A percentile compares a stretch with the other conserved stretches of the same genome.
Conservation (phyloP, 805 yeast species). For the Wickerhamiella dianesei region DNA sequence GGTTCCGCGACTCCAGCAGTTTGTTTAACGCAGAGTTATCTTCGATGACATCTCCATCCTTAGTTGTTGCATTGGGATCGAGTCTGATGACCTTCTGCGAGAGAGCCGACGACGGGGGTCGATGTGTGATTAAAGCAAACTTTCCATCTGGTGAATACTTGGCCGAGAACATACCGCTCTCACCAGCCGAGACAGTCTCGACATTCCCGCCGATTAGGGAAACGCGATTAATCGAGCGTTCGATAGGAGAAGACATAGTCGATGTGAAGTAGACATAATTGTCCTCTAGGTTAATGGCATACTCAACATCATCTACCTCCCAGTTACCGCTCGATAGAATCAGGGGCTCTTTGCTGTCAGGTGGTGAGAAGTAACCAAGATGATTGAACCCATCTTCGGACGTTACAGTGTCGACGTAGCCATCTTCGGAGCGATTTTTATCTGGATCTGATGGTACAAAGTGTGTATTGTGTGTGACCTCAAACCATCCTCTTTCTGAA, state of each 20-base stretch:
- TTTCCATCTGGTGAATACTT: conserved; percentile 72
- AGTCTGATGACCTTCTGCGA: conserved; percentile 55
- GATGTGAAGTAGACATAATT: conserved; percentile 53
- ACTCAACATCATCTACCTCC: conserved; percentile 75
- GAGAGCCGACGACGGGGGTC: conserved; percentile 67
- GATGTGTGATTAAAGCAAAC: conserved; percentile 53
- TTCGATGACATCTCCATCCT: conserved; percentile 24
- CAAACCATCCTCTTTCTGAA: conserved; percentile 60
- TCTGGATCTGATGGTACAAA: conserved; percentile 38
- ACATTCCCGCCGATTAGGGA: conserved; percentile 32
- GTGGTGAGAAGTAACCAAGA: conserved; percentile 72
- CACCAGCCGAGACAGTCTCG: conserved; percentile 36
- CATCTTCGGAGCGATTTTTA: conserved; percentile 37
- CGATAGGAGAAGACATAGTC: conserved; percentile 65
- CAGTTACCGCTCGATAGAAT: conserved; percentile 65
- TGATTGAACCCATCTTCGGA: conserved; percentile 43
- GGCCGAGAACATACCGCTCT: conserved; percentile 53
- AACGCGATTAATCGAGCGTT: conserved; percentile 70
- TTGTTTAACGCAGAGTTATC: conserved; percentile 21
- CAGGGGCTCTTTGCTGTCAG: conserved; percentile 38
- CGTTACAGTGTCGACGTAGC: conserved; percentile 61
- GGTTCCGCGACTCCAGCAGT: conserved; percentile 17
- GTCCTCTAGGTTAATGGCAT: conserved; percentile 33
- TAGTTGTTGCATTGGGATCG: conserved; percentile 21
- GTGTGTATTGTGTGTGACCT: conserved; percentile 50